These are phyloP conservation scores for Straminergon stramineum DNA, from an alignment of 225 moss, liverwort and hornwort species.

Conservation along the genomic window DNA sequence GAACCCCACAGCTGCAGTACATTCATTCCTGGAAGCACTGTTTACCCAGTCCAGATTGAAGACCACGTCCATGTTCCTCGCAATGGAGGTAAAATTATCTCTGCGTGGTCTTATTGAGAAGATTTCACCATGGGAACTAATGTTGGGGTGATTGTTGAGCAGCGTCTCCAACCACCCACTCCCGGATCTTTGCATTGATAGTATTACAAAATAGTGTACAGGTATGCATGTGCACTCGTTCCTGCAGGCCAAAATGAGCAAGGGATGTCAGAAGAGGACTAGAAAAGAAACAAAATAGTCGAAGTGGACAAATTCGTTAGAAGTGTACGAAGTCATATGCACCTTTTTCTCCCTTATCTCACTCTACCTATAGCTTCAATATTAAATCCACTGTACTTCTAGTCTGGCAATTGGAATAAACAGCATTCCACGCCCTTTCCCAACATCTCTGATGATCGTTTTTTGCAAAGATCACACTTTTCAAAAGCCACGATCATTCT, in stretches of 20 bases:
- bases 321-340: neutral
- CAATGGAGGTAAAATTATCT: conserved; percentile 38
- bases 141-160: conserved; percentile 54
- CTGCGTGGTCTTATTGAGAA: conserved; percentile 26
- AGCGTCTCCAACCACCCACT: conserved; percentile 75
- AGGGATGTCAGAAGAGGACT: neutral
- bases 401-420: neutral
- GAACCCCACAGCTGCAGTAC: conserved; percentile 54
- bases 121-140: conserved; percentile 57
- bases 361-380: neutral
- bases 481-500: neutral
- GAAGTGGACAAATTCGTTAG: neutral
- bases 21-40: conserved; percentile 62
- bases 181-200: conserved; percentile 68
- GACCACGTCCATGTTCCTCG: conserved; percentile 29
- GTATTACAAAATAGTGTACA: conserved; percentile 60
- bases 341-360: neutral
- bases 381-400: neutral
- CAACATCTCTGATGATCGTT: neutral
- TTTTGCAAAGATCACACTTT: neutral
- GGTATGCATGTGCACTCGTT: conserved; percentile 50
- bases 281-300: neutral
- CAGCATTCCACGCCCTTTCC: too few relatives aligned
- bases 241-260: conserved; percentile 9
- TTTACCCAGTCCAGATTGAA: conserved; percentile 57